phyloP scores from a whole-genome alignment of 108 stramenopile species.

The Schizochytrium sp. region DNA sequence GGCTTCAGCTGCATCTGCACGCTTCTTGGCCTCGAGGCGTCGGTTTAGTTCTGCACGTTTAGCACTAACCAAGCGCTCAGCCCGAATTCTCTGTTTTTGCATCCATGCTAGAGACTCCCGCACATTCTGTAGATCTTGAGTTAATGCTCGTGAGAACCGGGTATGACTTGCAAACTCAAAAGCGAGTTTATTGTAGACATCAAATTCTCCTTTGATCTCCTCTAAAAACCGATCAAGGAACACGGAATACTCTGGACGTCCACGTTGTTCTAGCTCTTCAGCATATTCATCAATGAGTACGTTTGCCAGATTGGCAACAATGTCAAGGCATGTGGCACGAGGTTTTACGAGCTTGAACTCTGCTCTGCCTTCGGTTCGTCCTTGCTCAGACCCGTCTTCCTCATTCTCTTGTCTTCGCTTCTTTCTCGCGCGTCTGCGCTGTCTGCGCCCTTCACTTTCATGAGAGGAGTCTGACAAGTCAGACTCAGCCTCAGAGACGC shows the following conservation, averaged over 20 bases:
- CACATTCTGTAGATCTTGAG: background rate
- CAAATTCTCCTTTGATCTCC: background rate
- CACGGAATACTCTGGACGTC: background rate
- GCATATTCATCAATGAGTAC: conserved; percentile 22
- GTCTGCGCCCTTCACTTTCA: background rate
- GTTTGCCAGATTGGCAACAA: conserved; percentile 28
- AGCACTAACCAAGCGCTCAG: background rate
- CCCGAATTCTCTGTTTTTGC: conserved; percentile 12
- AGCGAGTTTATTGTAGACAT: conserved; percentile 6
- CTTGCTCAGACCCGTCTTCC: background rate
- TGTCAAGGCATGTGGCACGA: conserved; percentile 5
- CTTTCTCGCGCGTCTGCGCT: background rate
- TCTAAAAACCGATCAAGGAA: background rate
- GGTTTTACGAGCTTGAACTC: background rate
- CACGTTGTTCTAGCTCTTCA: conserved; percentile 25
- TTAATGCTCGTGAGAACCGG: background rate
- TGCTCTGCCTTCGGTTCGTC: background rate
- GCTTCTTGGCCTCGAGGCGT: background rate
- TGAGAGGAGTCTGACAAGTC: background rate
- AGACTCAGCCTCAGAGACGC: background rate
- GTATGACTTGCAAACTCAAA: conserved; percentile 1
- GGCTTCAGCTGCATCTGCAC: background rate
- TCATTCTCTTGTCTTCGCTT: background rate
- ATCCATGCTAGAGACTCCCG: conserved; percentile 9
- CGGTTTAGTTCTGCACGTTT: conserved; percentile 15